Evolutionary conservation across 2,329 filamentous ascomycete species (phyloP).

Genomic region (Chaetomium sp.): DNA sequence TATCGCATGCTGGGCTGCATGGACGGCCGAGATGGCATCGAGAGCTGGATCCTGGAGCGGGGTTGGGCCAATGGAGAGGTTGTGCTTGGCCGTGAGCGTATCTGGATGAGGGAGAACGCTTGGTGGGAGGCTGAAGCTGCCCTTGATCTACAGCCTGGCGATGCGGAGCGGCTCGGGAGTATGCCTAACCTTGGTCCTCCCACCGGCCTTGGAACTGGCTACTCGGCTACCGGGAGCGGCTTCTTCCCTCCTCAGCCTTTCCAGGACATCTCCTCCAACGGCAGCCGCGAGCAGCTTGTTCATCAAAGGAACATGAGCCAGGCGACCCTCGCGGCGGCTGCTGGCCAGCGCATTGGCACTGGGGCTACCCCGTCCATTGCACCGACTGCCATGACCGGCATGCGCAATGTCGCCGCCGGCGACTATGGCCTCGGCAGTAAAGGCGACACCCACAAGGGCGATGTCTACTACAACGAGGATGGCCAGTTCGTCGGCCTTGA

Average conservation of each 20-base stretch:
- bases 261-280: constrained; percentile 55
- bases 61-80: constrained; percentile 99
- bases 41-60: constrained; percentile 88
- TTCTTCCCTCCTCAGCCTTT: constrained; percentile 62
- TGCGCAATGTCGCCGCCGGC: constrained; percentile 54
- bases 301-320: constrained; percentile 53
- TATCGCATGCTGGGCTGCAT: constrained; percentile 80
- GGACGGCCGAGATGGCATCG: constrained; percentile 85
- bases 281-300: constrained; percentile 66
- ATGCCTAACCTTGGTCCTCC: constrained; percentile 35
- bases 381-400: constrained; percentile 37
- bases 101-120: constrained; percentile 89
- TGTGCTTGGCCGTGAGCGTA: constrained; percentile 78
- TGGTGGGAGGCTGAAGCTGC: constrained; percentile 99
- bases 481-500: constrained; percentile 68
- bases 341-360: constrained; percentile 29
- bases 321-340: constrained; percentile 40
- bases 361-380: constrained; percentile 49
- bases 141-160: constrained; percentile 76
- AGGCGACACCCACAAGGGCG: constrained; percentile 69
- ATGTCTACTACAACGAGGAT: constrained; percentile 67
- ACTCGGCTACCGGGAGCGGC: constrained; percentile 58
- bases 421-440: constrained; percentile 87
- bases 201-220: constrained; percentile 63
- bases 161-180: constrained; percentile 31